phyloP scores from a whole-genome alignment of 805 yeast genomes.

The Torulaspora delbrueckii region DNA sequence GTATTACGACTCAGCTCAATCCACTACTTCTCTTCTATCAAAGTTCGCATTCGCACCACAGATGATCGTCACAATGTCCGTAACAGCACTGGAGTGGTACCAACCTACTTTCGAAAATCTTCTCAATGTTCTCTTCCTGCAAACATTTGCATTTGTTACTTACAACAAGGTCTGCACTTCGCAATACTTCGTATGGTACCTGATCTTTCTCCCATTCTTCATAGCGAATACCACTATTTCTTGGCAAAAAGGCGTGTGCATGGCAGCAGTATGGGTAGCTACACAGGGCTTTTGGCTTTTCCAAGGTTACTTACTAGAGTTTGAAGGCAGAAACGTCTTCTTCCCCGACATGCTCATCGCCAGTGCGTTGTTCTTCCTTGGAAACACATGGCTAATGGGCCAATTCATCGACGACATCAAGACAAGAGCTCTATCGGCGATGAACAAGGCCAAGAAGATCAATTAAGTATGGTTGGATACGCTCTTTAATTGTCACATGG shows the following conservation, averaged over 20 bases:
- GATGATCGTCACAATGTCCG: slow-evolving; percentile 39
- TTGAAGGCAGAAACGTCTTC: slow-evolving; percentile 64
- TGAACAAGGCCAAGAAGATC: slow-evolving; percentile 4
- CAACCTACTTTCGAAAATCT: slow-evolving; percentile 37
- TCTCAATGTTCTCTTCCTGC: slow-evolving; percentile 58
- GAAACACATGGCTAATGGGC: slow-evolving; percentile 58
- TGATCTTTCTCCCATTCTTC: slow-evolving; percentile 76
- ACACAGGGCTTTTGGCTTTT: slow-evolving; percentile 76
- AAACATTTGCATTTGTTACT: slow-evolving; percentile 71
- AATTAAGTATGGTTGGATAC: background rate
- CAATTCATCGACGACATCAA: slow-evolving; percentile 46
- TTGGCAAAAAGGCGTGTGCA: slow-evolving; percentile 38
- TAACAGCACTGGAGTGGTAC: slow-evolving; percentile 21
- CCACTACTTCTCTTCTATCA: slow-evolving; percentile 11
- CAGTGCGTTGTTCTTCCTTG: slow-evolving; percentile 53
- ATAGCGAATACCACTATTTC: slow-evolving; percentile 44
- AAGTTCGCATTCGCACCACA: slow-evolving; percentile 83
- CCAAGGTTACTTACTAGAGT: slow-evolving; percentile 76
- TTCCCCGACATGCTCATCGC: slow-evolving; percentile 53
- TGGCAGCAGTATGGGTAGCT: slow-evolving; percentile 55
- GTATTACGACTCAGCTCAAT: slow-evolving; percentile 50
- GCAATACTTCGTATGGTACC: slow-evolving; percentile 93
- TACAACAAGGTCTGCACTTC: slow-evolving; percentile 85
- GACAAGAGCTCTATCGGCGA: background rate
- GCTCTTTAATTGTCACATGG: slow-evolving; percentile 1